Evolutionary conservation across 1,139 yeast genomes (phyloP), one percentile per base, ranked within the genome.

Genomic region (Diutina pseudorugosa): DNA sequence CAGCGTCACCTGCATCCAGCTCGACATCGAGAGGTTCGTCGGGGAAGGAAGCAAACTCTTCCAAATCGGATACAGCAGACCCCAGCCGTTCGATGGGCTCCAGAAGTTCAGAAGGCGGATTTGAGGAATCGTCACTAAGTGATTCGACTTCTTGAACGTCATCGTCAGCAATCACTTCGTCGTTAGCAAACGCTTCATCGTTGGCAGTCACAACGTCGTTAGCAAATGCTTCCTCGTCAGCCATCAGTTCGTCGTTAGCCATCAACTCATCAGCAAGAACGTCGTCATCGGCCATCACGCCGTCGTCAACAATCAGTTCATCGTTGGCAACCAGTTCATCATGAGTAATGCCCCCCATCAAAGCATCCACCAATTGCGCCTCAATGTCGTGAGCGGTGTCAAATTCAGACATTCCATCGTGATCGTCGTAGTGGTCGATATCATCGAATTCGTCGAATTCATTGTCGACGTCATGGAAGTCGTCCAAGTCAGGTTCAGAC

Each of bases 371-470:
- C 36, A 30, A 30, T n/a, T 59, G 61, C 8, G 59, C 58, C 19
- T 54, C 63, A 7, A 62, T 57, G 4, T 67, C 67, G 12, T 62
- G 59, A 65, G 52, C 55, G 6, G 53, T 53, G 16, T 63, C 55
- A 62, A 52, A 56, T 62, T 66, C 54, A n/a, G n/a, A n/a, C n/a
- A n/a, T n/a, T 57, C 56, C 51, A 57, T 54, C 25, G 63, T 52
- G 44, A 63, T 58, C 16, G 61, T 57, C 16, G 51, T 53, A 18
- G 52, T 25, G 21, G 12, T 53, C 52, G 51, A 43, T 9, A n/a
- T 45, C 49, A 14, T 23, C 30, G 20, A 19, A 11, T 7, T 41
- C 36, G 40, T 20, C 33, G 27, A 21, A 51, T 25, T 47, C 19
- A n/a, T 18, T 33, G 12, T 47, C 53, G 14, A 43, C 41, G 25